Evolutionary conservation across 768 basidiomycete genomes (phyloP), one percentile per base, ranked within the genome.

Genomic region (Termitomyces sp.): DNA sequence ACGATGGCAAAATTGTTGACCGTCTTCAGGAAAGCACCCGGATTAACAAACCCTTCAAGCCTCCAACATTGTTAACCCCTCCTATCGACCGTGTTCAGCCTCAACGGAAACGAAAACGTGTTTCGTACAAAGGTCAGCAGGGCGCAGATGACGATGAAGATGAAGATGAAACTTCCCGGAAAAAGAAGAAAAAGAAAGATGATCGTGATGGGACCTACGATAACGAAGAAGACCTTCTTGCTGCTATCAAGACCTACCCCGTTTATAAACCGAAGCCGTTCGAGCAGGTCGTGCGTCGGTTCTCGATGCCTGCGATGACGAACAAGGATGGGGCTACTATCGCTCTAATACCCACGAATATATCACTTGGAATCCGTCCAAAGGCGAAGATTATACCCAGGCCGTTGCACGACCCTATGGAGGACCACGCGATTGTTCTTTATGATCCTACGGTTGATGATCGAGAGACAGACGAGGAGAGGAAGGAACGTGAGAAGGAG

Each of bases 381-480:
- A 85, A 83, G 54, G 78, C 87, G 0, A 88, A 82, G 61, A 71
- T 97, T 56, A 80, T 89, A 47, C 97, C 97, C 17, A 80, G 95
- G 21, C 97, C 97, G 5, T 74, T 98, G n/a, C 88, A 95, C 63
- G 93, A 99, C 67, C 97, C 95, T 1, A 95, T 99, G 90, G 85
- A 90, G 48, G 94, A 98, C 63, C 95, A 98, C 70, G 94, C 96
- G 0, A 97, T 99, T 57, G 96, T 99, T 2, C 72, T 98, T 14
- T 99, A 92, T 66, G 97, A 98, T 64, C 97, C 97, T 0, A 98
- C 97, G 0, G 85, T 96, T 45, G 94, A 99, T 65, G 88, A 90
- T 65, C 75, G 88, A 60, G 93, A 95, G 69, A 93, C 93, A 0
- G 90, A 93, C 64, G 89, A 93, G 64, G 93, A 93, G 66, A 78